These are phyloP conservation scores for Nakazawaea wickerhamii DNA, from an alignment of 805 yeast genomes.

Conservation along the genomic window DNA sequence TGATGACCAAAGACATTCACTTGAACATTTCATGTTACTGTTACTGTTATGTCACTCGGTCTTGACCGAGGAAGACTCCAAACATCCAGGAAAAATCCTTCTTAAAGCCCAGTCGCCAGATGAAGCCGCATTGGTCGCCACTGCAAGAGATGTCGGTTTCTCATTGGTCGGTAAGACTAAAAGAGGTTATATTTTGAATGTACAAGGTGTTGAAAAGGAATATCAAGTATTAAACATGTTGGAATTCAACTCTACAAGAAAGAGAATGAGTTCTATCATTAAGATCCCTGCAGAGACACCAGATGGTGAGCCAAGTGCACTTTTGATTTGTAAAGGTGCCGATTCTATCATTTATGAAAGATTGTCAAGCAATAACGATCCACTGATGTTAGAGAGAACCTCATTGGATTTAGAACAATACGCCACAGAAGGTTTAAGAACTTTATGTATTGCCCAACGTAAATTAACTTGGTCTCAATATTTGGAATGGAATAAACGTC, in stretches of 20 bases:
- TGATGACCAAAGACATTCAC: constrained; percentile 46
- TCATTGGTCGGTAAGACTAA: constrained; percentile 62
- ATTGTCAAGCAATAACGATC: constrained; percentile 40
- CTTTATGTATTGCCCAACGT: constrained; percentile 63
- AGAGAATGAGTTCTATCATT: constrained; percentile 80
- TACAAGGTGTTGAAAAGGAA: constrained; percentile 67
- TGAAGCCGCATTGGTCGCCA: constrained; percentile 79
- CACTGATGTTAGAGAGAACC: constrained; percentile 45
- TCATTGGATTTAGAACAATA: constrained; percentile 60
- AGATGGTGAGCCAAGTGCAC: constrained; percentile 49
- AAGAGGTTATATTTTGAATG: constrained; percentile 58
- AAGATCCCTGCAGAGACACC: constrained; percentile 50
- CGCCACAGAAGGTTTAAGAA: constrained; percentile 75
- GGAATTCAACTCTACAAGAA: constrained; percentile 80
- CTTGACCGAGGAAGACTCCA: constrained; percentile 59
- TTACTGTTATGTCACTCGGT: constrained; percentile 79
- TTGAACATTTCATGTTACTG: constrained; percentile 72
- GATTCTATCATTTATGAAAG: constrained; percentile 74
- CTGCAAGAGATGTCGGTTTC: constrained; percentile 76
- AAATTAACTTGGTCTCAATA: constrained; percentile 42
- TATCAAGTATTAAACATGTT: constrained; percentile 65
- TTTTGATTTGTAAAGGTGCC: constrained; percentile 79
- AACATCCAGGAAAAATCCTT: constrained; percentile 47
- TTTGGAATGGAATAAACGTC: constrained; percentile 49
- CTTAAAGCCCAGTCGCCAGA: constrained; percentile 82